Base-by-base conservation (phyloP, 2,329 filamentous ascomycete genomes). In the Aspergillus sp. region DNA sequence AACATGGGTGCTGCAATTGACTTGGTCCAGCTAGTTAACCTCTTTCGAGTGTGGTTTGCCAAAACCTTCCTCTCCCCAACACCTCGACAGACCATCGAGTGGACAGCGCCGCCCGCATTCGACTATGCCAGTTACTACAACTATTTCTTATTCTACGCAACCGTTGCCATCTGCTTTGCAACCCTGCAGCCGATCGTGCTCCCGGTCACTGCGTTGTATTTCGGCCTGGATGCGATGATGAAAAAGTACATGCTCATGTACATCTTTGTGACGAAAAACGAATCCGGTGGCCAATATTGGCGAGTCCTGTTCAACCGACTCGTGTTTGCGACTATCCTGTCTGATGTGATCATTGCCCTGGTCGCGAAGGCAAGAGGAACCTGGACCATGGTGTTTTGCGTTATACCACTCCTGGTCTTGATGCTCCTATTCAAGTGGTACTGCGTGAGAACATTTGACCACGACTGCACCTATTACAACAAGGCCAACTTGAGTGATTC, bases 51-150 rank as follows among this genome's bases (percentile, higher is more conserved):
- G 60, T 96, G 91, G 69, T 89, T 95, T 72, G 85, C 88, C 60
- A 88, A 91, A 70, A 93, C 88, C 55, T 95, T 97, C 67, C 84
- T 90, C 24, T 89, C 86, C 60, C 93, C 93, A 3, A 98, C 95
- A 2, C 95, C 95, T 5, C 84, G 95, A 64, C 89, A 96, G 72
- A 80, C 95, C 64, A 98, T 98, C 64, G 91, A 96, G 73, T 85
- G 95, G 69, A 96, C 93, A 0, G 95, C 95, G 3, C 95, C 95
- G 1, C 93, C 91, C 2, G 81, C 90, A 0, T 97, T 99, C 72
- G 93, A 98, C 65, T 98, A 97, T 69, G 91, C 95, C 57, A 91
- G 86, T 66, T 98, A 98, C 77, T 99, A 97, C 83, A 98, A 97
- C 74, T 98, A 96, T 74, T 97, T 97, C 75, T 81, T 98, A 30